Conservation (phyloP, 495 filamentous ascomycete species). For the Bathelium albidoporum region DNA sequence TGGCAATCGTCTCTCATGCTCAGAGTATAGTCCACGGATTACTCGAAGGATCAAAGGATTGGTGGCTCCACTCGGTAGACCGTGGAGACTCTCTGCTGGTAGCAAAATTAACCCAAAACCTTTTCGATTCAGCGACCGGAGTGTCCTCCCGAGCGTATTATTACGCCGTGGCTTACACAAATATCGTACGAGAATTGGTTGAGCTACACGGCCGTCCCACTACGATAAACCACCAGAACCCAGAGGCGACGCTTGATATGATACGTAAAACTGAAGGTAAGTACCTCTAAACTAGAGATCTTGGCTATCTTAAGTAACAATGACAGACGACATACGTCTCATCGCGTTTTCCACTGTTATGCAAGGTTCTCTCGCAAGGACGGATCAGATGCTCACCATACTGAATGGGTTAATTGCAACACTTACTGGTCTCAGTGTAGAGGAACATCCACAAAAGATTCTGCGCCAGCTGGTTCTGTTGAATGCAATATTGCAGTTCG, state of each 20-base stretch:
- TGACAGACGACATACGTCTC: constrained; percentile 4
- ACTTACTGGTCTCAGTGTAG: constrained; percentile 43
- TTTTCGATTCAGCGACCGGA: not conserved
- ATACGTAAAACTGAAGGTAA: constrained; percentile 4
- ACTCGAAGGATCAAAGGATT: not conserved
- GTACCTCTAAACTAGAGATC: not conserved
- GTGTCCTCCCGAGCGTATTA: constrained; percentile 15
- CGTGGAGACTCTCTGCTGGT: not conserved
- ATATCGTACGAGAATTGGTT: constrained; percentile 10
- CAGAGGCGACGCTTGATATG: not conserved
- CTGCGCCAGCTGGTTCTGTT: constrained; percentile 46
- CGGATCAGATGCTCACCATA: constrained; percentile 10
- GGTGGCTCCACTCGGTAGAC: not conserved
- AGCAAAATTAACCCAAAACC: not conserved
- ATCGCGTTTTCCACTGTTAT: not conserved
- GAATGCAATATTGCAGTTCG: constrained; percentile 46
- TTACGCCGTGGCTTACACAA: constrained; percentile 8
- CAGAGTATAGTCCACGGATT: not conserved
- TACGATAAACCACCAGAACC: constrained; percentile 1
- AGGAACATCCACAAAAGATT: constrained; percentile 23
- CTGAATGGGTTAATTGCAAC: constrained; percentile 53
- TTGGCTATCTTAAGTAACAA: not conserved
- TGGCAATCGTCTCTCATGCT: constrained; percentile 48
- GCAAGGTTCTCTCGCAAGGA: not conserved
- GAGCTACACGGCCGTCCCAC: constrained; percentile 17